Percentiles rank a stretch among this genome's conserved stretches.
phyloP scores from a whole-genome alignment of 2,329 filamentous ascomycete species.

The Aspergillus sp. region DNA sequence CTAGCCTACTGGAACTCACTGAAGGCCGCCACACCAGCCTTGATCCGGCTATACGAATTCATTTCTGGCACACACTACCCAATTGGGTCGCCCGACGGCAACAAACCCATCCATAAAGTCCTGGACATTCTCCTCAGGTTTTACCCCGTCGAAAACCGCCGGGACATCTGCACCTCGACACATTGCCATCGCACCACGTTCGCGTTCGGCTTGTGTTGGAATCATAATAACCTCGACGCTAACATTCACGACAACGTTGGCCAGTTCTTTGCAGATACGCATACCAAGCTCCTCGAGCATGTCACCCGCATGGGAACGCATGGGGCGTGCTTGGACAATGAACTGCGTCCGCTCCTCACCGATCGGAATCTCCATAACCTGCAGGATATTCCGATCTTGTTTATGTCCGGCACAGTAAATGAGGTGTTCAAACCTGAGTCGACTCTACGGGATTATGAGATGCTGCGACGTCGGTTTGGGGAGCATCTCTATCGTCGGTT shows the following conservation, averaged over 20 bases:
- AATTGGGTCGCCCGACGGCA: neutral
- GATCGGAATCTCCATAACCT: conserved; percentile 14
- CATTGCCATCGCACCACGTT: conserved; percentile 37
- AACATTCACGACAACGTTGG: conserved; percentile 33
- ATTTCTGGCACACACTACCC: conserved; percentile 21
- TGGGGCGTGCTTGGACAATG: conserved; percentile 6
- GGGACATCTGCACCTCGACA: conserved; percentile 36
- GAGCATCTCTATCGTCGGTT: conserved; percentile 22
- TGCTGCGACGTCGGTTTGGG: conserved; percentile 24
- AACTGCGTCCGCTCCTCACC: neutral
- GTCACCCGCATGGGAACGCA: conserved; percentile 26
- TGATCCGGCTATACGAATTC: conserved; percentile 12
- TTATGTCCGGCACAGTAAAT: conserved; percentile 29
- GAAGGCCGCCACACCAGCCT: conserved; percentile 5
- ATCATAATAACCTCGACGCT: conserved; percentile 37
- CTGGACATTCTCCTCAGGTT: conserved; percentile 32
- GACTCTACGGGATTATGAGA: conserved; percentile 27
- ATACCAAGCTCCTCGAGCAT: conserved; percentile 33
- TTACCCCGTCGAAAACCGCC: conserved; percentile 32
- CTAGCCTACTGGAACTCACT: conserved; percentile 23
- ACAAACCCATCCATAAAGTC: conserved; percentile 17
- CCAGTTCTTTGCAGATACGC: conserved; percentile 32
- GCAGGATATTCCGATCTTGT: conserved; percentile 27
- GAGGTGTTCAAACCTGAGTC: conserved; percentile 29
- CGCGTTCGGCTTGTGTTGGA: conserved; percentile 40